These are phyloP conservation scores for Euphorbia lathyris DNA, from an alignment of 345 rosid species.

Conservation along the genomic window DNA sequence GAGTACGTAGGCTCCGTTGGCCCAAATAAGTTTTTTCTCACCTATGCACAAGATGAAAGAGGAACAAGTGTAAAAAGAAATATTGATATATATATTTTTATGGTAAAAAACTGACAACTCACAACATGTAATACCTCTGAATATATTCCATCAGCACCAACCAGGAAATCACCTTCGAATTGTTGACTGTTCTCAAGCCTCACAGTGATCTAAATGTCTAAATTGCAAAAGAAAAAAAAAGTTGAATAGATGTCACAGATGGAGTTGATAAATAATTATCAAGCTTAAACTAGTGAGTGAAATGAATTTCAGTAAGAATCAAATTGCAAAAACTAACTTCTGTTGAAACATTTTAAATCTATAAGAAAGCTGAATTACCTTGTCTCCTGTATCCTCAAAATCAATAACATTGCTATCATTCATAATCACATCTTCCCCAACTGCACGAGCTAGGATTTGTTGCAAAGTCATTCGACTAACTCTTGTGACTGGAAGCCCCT, in stretches of 20 bases:
- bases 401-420: constrained; percentile 79
- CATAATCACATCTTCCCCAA: constrained; percentile 73
- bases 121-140: constrained; percentile 66
- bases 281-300: constrained; percentile 1
- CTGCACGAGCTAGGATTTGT: constrained; percentile 67
- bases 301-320: background rate
- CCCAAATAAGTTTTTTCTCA: constrained; percentile 80
- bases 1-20: constrained; percentile 68
- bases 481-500: constrained; percentile 87
- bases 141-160: constrained; percentile 97
- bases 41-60: constrained; percentile 37
- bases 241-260: background rate
- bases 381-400: constrained; percentile 73
- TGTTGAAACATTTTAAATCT: background rate
- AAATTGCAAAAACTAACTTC: background rate
- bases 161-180: constrained; percentile 77
- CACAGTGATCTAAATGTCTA: constrained; percentile 59
- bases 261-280: background rate
- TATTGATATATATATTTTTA: background rate
- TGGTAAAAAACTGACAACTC: background rate
- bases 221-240: constrained; percentile 23
- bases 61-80: background rate
- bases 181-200: constrained; percentile 69
- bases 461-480: constrained; percentile 93
- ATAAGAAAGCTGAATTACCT: constrained; percentile 44